Evolutionary conservation across 2,329 filamentous ascomycete species (phyloP), one percentile per base, ranked within the genome.

Genomic region (Neocucurbitaria cava): DNA sequence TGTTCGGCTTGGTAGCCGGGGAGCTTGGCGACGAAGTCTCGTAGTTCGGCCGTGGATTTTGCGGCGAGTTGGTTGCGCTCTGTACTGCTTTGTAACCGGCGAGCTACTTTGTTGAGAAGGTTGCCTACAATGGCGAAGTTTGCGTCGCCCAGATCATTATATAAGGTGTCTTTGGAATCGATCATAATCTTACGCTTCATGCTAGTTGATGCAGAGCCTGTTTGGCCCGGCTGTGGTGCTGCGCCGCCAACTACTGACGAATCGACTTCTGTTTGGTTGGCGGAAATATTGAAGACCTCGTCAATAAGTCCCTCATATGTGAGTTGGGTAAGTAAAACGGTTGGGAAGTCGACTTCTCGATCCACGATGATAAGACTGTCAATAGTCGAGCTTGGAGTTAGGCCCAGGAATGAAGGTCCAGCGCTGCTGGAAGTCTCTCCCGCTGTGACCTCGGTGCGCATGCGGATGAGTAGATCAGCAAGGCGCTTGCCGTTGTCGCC

Each of bases 271-370:
- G 91, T 89, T 72, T 96, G 92, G 69, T 96, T 98, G 70, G 97
- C 90, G 61, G 91, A 87, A 57, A 99, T 96, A 28, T 90, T 89
- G 71, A 96, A 96, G 15, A 95, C 84, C 73, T 99, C 95, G 70
- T 99, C 96, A 49, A 99, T 89, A 23, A 99, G 82, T 3, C 95
- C 95, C 77, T 99, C 94, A 69, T 99, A 99, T 1, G 95, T 99
- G 58, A 99, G 81, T 73, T 99, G 95, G 0, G 94, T 98, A 49
- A 99, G 87, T 15, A 99, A 83, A 0, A 90, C 89, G 1, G 95
- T 97, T 15, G 94, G 91, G 68, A 95, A 92, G 74, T 99, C 95
- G 50, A 96, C 89, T 72, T 97, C 93, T 45, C 95, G 90, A 75
- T 99, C 95, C 50, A 99, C 92, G 56, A 99, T 90, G 67, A 99